Base-by-base conservation (phyloP, 2,329 filamentous ascomycete genomes). In the Lecanicillium sp. region DNA sequence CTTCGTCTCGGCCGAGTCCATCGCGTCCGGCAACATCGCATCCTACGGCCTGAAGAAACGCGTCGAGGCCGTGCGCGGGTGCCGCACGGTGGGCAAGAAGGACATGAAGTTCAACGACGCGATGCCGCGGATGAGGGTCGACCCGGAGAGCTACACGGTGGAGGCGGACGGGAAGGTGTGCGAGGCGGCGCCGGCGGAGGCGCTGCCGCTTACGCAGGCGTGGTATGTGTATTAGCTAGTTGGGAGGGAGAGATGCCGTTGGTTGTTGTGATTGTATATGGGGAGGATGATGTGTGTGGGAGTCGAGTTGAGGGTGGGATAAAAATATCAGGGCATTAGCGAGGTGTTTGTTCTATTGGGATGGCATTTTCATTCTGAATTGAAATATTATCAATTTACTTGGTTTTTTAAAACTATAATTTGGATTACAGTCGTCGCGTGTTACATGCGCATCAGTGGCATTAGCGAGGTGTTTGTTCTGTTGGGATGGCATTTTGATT, bases 91-190 rank as follows among this genome's bases (percentile, higher is more conserved):
- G 37, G 74, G 83, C 33, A 96, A 96, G 75, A 74, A 68, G 58
- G 87, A 96, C 66, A 95, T 96, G 90, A 90, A 88, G 61, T 90
- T 81, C 67, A 96, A 96, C 64, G 82, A 90, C 60, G 68, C 68
- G 47, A 89, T 81, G 79, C 91, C 91, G 14, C 81, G 77, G 69
- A 96, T 97, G 87, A 82, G 74, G 58, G 90, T 97, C 51, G 90
- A 97, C 65, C 87, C 91, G 5, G 91, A 97, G 75, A 83, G 79
- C 60, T 97, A 96, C 70, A 78, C 74, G 14, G 90, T 96, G 21
- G 83, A 91, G 69, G 90, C 90, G 2, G 89, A 95, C 67, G 90
- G 87, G 0, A 67, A 78, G 64, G 70, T 83, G 29, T 90, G 86
- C 61, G 76, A 71, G 35, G 88, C 88, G 0, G 87, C 85, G 65